Conservation (phyloP, 2,329 filamentous ascomycete species). For the Neophaeococcomyces mojaviensis region DNA sequence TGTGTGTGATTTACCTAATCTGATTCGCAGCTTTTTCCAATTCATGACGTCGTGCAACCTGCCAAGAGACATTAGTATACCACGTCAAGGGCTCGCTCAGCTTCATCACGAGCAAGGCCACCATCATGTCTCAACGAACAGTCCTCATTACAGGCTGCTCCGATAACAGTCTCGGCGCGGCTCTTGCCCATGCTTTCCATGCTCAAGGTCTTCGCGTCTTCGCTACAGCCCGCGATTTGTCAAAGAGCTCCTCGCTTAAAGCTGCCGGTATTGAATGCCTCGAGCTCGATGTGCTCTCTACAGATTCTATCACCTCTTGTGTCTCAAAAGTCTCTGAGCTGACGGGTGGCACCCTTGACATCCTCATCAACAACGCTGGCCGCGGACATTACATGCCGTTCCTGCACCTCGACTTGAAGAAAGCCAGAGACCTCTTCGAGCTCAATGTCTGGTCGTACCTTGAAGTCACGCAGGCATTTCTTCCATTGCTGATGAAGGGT, state of each 20-base stretch:
- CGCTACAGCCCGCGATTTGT: slow-evolving; percentile 30
- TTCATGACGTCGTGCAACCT: too few relatives aligned
- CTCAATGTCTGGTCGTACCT: slow-evolving; percentile 30
- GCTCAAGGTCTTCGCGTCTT: slow-evolving; percentile 31
- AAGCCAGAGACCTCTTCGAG: slow-evolving; percentile 29
- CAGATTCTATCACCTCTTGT: slow-evolving; percentile 9
- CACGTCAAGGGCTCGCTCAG: too few relatives aligned
- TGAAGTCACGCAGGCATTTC: slow-evolving; percentile 31
- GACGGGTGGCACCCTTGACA: slow-evolving; percentile 18
- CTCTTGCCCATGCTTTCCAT: slow-evolving; percentile 32
- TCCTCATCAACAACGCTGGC: slow-evolving; percentile 20
- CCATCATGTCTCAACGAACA: neutral
- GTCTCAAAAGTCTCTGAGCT: slow-evolving; percentile 10
- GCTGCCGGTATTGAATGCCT: slow-evolving; percentile 19
- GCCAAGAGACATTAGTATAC: too few relatives aligned
- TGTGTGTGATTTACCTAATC: too few relatives aligned
- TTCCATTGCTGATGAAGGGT: slow-evolving; percentile 20
- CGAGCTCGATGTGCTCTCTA: slow-evolving; percentile 12
- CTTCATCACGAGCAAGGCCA: too few relatives aligned
- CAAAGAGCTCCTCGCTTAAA: slow-evolving; percentile 10
- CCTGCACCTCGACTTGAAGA: slow-evolving; percentile 25
- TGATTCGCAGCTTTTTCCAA: too few relatives aligned
- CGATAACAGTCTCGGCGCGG: slow-evolving; percentile 30
- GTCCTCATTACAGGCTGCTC: slow-evolving; percentile 18
- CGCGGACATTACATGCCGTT: slow-evolving; percentile 17